Base-by-base conservation (phyloP, 805 yeast genomes). In the Metschnikowia noctiluminum region DNA sequence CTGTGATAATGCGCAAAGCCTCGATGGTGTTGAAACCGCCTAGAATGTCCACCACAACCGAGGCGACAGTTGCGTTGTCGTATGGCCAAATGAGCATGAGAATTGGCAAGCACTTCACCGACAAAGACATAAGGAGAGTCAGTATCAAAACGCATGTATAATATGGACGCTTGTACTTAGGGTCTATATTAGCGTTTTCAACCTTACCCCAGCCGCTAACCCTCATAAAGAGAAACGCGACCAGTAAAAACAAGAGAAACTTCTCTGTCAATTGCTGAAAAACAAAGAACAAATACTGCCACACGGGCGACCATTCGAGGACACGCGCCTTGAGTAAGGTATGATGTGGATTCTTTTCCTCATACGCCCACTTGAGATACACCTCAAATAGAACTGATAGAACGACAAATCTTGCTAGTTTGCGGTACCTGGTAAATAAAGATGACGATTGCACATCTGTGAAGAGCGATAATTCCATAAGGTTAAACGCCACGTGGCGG, bases 51-150 rank as follows among this genome's bases (percentile, higher is more conserved):
- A 87, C 85, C 9, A 82, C 69, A 6, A 72, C 70, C 16, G 82
- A 77, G 0, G 86, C 84, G 3, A 85, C 73, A 1, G 85, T 74
- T n/a, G 87, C 79, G 35, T 61, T 61, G 61, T 94, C 97, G 61
- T 94, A 94, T 0, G 96, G 94, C 99, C 99, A 94, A 34, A 94
- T 92, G 31, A 94, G 73, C 91, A 92, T 92, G 32, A 94, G 74
- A 15, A 94, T 85, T 0, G 99, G 99, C 53, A 92, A 84, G 21
- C 92, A 72, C 61, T 87, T 89, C 36, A 92, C 84, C 0, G 88
- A 81, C 39, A 89, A 82, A 0, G 97, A 84, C 6, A 90, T 76
- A 40, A 91, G 62, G 1, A 90, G 75, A 0, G 96, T 85, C 9
- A 84, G 76, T 0, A 89, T 76, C 14, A 91, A 64, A 4, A 78